Base-by-base conservation (phyloP, 306 rosid genomes). In the Lathyrus oleraceus region DNA sequence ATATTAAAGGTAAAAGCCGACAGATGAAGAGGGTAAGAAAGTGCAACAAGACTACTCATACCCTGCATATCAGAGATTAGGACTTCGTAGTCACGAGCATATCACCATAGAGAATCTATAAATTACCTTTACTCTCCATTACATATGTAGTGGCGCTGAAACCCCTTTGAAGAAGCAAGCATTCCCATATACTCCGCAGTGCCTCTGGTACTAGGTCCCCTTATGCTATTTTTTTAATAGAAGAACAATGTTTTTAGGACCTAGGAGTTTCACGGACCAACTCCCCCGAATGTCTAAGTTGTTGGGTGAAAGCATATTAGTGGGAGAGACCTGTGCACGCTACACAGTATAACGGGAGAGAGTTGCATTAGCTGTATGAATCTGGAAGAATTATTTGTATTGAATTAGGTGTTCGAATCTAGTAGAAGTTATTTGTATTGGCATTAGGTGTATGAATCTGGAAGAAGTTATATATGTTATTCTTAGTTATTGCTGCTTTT, bases 361-460 rank as follows among this genome's bases (percentile, higher is more conserved):
- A 35, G 39, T 40, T 63, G 68, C 32, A 19, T 63, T 35, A 63
- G 68, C 12, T 63, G 35, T 63, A 63, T 40, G 35, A 39, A 39
- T 61, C 28, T 61, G 51, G 7, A 44, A 10, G n/a, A 61, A 61
- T 61, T 39, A 61, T 38, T 61, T 61, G 20, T 61, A 17, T 17
- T 61, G 68, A 15, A 19, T 63, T 35, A 63, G 68, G 35, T 63
- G 35, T 63, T 40, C 13, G 19, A 39, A 39, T 61, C 28, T 61
- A 9, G 16, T 14, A 9, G 25, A 61, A 38, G 67, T 61, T 39
- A 61, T 38, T 38, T 61, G 20, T 61, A 35, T 40, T 63, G 68
- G 68, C 32, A 19, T 63, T 35, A 63, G 52, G 19, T 63, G 35
- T 63, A 63, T 40, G 19, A 39, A 39, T 61, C 15, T 61, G 51